Conservation (phyloP, 1,139 yeast species). For the Kodamaea alishanica region DNA sequence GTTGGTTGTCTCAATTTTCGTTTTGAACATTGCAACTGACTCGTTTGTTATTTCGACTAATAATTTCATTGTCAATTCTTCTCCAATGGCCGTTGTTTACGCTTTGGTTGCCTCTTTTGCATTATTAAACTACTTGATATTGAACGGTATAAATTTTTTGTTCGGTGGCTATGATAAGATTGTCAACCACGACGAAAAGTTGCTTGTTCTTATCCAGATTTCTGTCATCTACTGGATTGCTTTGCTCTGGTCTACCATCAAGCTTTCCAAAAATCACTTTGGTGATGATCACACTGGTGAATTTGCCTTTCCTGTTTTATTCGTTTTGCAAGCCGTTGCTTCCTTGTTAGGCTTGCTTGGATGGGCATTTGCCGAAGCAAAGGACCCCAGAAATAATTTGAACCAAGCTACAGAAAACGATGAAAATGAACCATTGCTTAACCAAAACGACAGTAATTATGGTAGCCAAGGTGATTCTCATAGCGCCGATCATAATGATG, state of each 20-base stretch:
- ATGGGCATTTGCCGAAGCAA: constrained; percentile 30
- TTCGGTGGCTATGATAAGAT: constrained; percentile 47
- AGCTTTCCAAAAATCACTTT: constrained; percentile 38
- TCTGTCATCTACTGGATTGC: constrained; percentile 55
- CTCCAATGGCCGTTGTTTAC: constrained; percentile 32
- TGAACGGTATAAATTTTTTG: constrained; percentile 44
- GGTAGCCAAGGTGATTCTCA: not conserved
- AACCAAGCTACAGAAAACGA: constrained; percentile 7
- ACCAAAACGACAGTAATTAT: not conserved
- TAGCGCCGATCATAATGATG: constrained; percentile 5
- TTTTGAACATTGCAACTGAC: constrained; percentile 34
- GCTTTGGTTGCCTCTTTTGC: constrained; percentile 49
- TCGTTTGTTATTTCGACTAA: constrained; percentile 37
- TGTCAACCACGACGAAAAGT: constrained; percentile 65
- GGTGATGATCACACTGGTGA: constrained; percentile 60
- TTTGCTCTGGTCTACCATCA: constrained; percentile 43
- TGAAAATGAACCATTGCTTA: constrained; percentile 6
- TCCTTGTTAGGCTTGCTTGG: constrained; percentile 54
- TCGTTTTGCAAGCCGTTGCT: constrained; percentile 48
- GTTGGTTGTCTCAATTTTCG: constrained; percentile 37
- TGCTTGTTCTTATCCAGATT: constrained; percentile 58
- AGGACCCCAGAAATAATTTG: not conserved
- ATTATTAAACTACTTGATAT: constrained; percentile 51
- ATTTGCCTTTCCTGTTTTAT: constrained; percentile 50
- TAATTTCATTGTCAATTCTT: constrained; percentile 58